phyloP scores from a whole-genome alignment of 441 rosid species.

The Flueggea neowawraea region DNA sequence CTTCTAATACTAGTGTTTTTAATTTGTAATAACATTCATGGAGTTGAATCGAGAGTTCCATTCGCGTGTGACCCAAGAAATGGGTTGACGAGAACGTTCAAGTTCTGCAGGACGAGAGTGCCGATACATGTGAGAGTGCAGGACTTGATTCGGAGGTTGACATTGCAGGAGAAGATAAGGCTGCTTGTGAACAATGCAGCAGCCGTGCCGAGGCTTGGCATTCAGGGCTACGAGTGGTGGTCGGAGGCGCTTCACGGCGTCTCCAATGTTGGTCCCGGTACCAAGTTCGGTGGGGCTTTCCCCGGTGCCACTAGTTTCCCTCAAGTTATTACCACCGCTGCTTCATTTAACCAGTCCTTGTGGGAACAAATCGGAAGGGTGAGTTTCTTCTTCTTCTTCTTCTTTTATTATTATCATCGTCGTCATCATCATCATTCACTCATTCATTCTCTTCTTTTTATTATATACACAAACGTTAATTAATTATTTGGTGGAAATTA shows the following conservation, averaged over 20 bases:
- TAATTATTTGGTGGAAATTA: no score
- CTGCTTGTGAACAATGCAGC: conserved; percentile 76
- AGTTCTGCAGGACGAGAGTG: conserved; percentile 47
- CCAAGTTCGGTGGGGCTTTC: conserved; percentile 71
- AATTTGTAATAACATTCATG: conserved; percentile 4
- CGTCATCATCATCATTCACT: conserved; percentile 1
- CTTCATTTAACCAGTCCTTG: conserved; percentile 81
- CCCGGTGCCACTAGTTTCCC: conserved; percentile 97
- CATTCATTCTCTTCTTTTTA: neutral
- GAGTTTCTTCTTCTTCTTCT: neutral
- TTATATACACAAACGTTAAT: no score
- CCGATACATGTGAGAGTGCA: conserved; percentile 62
- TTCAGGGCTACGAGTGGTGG: conserved; percentile 98
- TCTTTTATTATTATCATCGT: no score
- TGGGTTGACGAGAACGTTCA: conserved; percentile 47
- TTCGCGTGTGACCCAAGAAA: conserved; percentile 85
- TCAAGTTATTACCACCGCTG: conserved; percentile 93
- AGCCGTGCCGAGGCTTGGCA: conserved; percentile 78
- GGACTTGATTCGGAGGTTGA: conserved; percentile 71
- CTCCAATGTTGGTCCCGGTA: conserved; percentile 92
- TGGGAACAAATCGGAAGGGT: conserved; percentile 98
- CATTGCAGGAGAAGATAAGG: conserved; percentile 72
- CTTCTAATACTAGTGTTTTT: conserved; percentile 4
- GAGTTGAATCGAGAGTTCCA: conserved; percentile 42
- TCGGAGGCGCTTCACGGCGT: conserved; percentile 98